These are phyloP conservation scores for Neodidymelliopsis sp. DNA, from an alignment of 2,329 filamentous ascomycete species.

Conservation along the genomic window DNA sequence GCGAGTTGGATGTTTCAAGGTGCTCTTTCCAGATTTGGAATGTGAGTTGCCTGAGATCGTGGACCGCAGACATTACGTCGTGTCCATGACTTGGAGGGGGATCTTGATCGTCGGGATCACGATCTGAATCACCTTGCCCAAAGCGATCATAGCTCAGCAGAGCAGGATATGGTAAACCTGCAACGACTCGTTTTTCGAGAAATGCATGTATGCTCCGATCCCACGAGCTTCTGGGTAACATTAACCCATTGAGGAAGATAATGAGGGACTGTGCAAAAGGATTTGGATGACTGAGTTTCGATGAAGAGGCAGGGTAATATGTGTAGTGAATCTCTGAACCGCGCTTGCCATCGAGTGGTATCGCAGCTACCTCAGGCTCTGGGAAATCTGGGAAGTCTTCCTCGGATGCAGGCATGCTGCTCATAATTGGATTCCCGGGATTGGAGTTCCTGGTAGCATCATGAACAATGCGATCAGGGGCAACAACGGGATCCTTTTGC, in stretches of 20 bases:
- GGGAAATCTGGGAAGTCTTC: slow-evolving; percentile 42
- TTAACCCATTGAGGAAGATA: slow-evolving; percentile 56
- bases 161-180: slow-evolving; percentile 46
- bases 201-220: slow-evolving; percentile 43
- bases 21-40: slow-evolving; percentile 49
- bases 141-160: slow-evolving; percentile 66
- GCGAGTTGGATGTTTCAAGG: slow-evolving; percentile 42
- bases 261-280: slow-evolving; percentile 49
- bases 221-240: slow-evolving; percentile 52
- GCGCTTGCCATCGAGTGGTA: slow-evolving; percentile 39
- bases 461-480: slow-evolving; percentile 10
- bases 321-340: slow-evolving; percentile 44
- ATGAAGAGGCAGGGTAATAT: slow-evolving; percentile 42
- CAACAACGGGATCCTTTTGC: slow-evolving; percentile 6
- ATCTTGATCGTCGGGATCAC: slow-evolving; percentile 51
- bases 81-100: slow-evolving; percentile 55
- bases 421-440: slow-evolving; percentile 7
- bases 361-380: slow-evolving; percentile 37
- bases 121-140: slow-evolving; percentile 63
- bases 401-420: slow-evolving; percentile 32
- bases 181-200: slow-evolving; percentile 33
- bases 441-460: slow-evolving; percentile 8
- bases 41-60: slow-evolving; percentile 57
- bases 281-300: slow-evolving; percentile 33
- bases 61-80: slow-evolving; percentile 54